Percentiles rank a stretch among this genome's conserved stretches.
Evolutionary conservation across 1,139 yeast genomes (phyloP).

Genomic region (Suhomyces bribrorum): DNA sequence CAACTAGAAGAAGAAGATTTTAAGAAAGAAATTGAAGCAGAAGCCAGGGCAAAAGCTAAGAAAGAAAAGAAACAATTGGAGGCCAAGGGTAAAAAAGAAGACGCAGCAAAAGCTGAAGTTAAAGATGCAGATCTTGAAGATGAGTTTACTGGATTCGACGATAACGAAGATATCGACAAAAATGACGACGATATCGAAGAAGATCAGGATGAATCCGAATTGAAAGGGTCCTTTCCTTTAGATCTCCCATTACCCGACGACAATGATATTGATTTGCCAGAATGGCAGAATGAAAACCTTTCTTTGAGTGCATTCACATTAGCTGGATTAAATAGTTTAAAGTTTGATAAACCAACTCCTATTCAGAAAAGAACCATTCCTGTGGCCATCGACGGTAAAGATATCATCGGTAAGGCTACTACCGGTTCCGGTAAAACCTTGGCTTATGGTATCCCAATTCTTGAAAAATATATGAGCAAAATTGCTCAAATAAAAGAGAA

Average conservation of each 20-base stretch:
- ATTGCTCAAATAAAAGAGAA: conserved; percentile 25
- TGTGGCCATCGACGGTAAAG: conserved; percentile 66
- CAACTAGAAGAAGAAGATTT: conserved; percentile 43
- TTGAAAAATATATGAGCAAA: conserved; percentile 58
- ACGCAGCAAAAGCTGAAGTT: conserved; percentile 31
- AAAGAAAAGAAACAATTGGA: conserved; percentile 15
- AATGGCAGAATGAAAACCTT: conserved; percentile 48
- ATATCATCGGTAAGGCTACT: conserved; percentile 92
- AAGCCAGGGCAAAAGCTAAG: conserved; percentile 7
- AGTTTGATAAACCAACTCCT: conserved; percentile 73
- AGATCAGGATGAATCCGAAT: conserved; percentile 13
- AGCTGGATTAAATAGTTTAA: conserved; percentile 59
- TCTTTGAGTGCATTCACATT: conserved; percentile 55
- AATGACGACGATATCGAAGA: conserved; percentile 12
- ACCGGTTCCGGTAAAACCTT: conserved; percentile 98
- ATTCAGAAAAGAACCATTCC: conserved; percentile 84
- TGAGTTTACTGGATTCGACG: conserved; percentile 13
- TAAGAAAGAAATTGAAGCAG: conserved; percentile 13
- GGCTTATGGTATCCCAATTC: conserved; percentile 93
- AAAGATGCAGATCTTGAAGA: conserved; percentile 15
- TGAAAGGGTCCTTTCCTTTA: conserved; percentile 8
- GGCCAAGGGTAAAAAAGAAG: conserved; percentile 15
- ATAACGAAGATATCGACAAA: conserved; percentile 12
- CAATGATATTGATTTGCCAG: conserved; percentile 50
- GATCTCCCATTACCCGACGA: conserved; percentile 40